phyloP scores from a whole-genome alignment of 306 rosid genomes.

The Trichosanthes truncata region DNA sequence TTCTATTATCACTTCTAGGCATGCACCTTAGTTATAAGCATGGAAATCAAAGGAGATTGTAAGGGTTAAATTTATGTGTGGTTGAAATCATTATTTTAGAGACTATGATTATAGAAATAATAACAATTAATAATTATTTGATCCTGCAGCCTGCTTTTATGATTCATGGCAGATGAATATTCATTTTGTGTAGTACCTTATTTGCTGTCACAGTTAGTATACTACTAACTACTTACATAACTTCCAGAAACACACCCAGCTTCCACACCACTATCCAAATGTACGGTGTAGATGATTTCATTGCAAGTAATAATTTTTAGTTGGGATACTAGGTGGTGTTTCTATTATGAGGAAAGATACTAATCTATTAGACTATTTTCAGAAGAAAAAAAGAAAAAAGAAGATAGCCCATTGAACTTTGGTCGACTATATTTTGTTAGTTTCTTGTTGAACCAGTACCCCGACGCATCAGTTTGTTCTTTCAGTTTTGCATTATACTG shows the following conservation, averaged over 20 bases:
- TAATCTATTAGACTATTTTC: neutral
- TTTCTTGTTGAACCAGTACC: neutral
- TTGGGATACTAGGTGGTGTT: neutral
- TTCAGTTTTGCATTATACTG: neutral
- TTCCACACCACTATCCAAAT: neutral
- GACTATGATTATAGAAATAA: neutral
- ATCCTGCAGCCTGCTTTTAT: neutral
- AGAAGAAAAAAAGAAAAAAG: neutral
- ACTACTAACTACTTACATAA: neutral
- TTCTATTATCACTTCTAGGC: neutral
- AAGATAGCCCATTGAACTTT: neutral
- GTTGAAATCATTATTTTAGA: neutral
- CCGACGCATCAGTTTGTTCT: neutral
- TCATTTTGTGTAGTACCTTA: neutral
- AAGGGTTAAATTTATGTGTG: neutral
- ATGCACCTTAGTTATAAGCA: neutral
- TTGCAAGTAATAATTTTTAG: neutral
- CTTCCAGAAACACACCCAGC: neutral
- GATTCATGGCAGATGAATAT: neutral
- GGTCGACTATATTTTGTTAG: neutral
- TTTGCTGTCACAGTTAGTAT: neutral
- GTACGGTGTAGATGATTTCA: neutral
- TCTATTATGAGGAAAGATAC: neutral
- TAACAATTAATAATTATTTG: neutral
- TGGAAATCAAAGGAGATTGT: neutral